Conservation (phyloP, 2,329 filamentous ascomycete genomes). For the Tolypocladium inflatum region DNA sequence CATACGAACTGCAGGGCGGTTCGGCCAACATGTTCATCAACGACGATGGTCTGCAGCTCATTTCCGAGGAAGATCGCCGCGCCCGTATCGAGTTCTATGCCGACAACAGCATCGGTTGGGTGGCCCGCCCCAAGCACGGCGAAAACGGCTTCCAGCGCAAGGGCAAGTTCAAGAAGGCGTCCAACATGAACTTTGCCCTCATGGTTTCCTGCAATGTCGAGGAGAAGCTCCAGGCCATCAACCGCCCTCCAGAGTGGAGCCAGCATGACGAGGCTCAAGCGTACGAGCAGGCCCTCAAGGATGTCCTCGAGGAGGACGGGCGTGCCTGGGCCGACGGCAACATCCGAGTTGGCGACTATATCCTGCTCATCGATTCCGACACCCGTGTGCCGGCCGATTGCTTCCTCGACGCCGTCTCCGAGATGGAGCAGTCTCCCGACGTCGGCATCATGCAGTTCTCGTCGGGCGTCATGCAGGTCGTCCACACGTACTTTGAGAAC, state of each 20-base stretch:
- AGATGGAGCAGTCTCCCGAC: conserved; percentile 72
- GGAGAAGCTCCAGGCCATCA: conserved; percentile 50
- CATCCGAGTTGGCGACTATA: conserved; percentile 77
- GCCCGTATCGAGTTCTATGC: conserved; percentile 60
- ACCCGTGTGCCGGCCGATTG: conserved; percentile 71
- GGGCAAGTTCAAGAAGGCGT: conserved; percentile 63
- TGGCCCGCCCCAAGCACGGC: conserved; percentile 54
- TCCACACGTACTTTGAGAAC: conserved; percentile 62
- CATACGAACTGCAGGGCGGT: conserved; percentile 69
- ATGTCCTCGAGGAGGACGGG: conserved; percentile 57
- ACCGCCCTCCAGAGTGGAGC: conserved; percentile 53
- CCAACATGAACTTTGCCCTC: conserved; percentile 63
- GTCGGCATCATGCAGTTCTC: conserved; percentile 73
- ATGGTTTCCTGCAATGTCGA: conserved; percentile 63
- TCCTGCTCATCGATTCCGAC: conserved; percentile 65
- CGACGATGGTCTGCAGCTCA: conserved; percentile 63
- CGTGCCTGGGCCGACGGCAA: conserved; percentile 77
- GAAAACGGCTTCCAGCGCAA: conserved; percentile 52
- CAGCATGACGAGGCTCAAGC: conserved; percentile 58
- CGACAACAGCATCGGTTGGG: conserved; percentile 61
- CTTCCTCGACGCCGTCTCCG: conserved; percentile 67
- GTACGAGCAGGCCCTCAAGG: conserved; percentile 55
- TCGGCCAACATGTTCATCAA: conserved; percentile 71
- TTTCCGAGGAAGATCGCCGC: conserved; percentile 51
- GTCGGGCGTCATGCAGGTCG: conserved; percentile 71